A percentile compares a stretch with the other conserved stretches of the same genome.
Conservation (phyloP, 176 grass and related monocot species). For the Thalia dealbata region DNA sequence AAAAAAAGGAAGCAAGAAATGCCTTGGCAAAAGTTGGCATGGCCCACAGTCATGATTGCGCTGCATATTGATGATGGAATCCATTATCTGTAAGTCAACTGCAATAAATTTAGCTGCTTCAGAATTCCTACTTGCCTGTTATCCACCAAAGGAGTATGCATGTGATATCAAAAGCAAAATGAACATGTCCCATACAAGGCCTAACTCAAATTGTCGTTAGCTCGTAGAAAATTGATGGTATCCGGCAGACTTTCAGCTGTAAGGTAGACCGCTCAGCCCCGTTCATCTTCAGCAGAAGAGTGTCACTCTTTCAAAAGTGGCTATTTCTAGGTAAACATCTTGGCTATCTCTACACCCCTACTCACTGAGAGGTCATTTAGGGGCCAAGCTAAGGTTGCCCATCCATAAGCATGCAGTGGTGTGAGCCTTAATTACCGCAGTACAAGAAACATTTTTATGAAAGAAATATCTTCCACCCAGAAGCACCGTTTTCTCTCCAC, state of each 20-base stretch:
- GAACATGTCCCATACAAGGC: neutral
- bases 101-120: constrained; percentile 32
- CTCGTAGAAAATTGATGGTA: neutral
- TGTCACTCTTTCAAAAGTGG: too few species aligned
- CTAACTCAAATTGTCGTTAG: neutral
- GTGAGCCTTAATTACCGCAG: too few species aligned
- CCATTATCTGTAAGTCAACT: constrained; percentile 46
- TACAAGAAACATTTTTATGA: too few species aligned
- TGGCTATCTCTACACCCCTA: too few species aligned
- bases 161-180: constrained; percentile 4
- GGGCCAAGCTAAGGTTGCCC: too few species aligned
- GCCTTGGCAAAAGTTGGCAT: constrained; percentile 30
- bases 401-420: too few species aligned
- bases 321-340: too few species aligned
- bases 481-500: too few species aligned
- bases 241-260: neutral
- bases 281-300: too few species aligned
- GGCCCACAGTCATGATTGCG: constrained; percentile 44
- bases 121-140: constrained; percentile 27
- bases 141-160: constrained; percentile 14
- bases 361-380: too few species aligned
- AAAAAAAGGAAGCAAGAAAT: constrained; percentile 4
- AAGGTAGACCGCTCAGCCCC: neutral
- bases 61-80: constrained; percentile 38
- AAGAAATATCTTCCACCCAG: too few species aligned